Evolutionary conservation across 106 monocot species (phyloP), one percentile per base, ranked within the genome.

Genomic region (Agapanthus africanus): DNA sequence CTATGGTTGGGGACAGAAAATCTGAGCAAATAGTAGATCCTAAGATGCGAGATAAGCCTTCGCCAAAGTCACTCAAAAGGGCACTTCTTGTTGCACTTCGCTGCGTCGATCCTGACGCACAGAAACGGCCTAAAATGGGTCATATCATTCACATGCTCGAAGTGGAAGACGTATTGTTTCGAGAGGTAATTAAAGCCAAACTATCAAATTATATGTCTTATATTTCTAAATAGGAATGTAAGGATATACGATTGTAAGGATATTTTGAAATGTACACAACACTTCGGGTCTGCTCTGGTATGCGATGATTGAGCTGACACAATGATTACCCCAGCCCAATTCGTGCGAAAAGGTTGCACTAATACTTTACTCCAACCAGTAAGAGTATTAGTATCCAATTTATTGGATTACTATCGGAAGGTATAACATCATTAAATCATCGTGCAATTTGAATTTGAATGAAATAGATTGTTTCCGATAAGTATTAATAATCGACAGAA

Each of bases 111-210:
- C 93, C 90, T 35, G 93, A 94, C 69, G 90, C 79, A 15, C 69
- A 70, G 7, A 84, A 90, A 54, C 69, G 93, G 38, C 93, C 90
- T 31, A 90, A 82, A 71, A 94, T 94, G 87, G 87, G 87, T 15
- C 87, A 94, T 66, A 76, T 94, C 6, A 80, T 90, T 60, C 90
- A 90, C 63, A 90, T 94, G 93, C 81, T 94, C 30, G 90, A 94
- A 82, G 70, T 72, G 69, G 90, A 94, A 21, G 87, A 85, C 37
- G 40, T 78, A 49, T n/a, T 80, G 6, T 31, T 70, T 68, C 75
- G 67, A 65, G 90, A 87, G 70, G 94, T 94, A 86, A 21, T 47
- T n/a, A 31, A 51, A 34, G 6, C 33, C 7, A 31, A 68, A 4
- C 37, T 34, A 50, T 50, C 37, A 2, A 65, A 8, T 22, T 37